Base-by-base conservation (phyloP, 1,284 basidiomycete species). In the Heterobasidion irregulare region DNA sequence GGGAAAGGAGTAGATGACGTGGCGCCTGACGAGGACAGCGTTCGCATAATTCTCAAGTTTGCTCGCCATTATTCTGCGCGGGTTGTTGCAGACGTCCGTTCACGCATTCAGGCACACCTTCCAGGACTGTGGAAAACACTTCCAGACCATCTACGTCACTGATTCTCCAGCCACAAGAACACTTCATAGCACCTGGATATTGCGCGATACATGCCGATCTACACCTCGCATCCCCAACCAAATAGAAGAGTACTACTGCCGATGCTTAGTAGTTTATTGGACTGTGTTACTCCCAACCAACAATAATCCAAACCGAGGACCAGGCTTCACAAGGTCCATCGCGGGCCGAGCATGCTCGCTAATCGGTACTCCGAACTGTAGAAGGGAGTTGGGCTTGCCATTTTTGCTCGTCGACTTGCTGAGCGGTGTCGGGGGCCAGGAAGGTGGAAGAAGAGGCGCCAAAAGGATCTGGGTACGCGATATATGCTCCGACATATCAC, bases 111-210 rank as follows among this genome's bases (percentile, higher is more conserved):
- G 59, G 70, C 68, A 46, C 75, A 78, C 65, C 68, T 82, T 51
- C 86, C 84, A 4, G 70, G 78, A 50, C 59, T 86, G 34, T 88
- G 82, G 77, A 62, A 66, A 19, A 65, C 56, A 15, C 64, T 83
- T 41, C 64, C 61, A 16, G 10, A 33, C 16, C 53, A 58, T n/a
- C 51, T 59, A 8, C 46, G 47, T n/a, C 32, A 32, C 8, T 47
- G 46, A 44, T 26, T 26, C 26, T 26, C 26, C 26, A 26, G 26
- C 26, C 26, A 26, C 26, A 26, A 26, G 26, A 26, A 41, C 38
- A 41, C n/a, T 41, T 12, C 38, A 41, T 41, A 41, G n/a, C 10
- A 12, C 38, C 38, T 15, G n/a, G 12, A 12, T 7, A 45, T 45
- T 18, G 44, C n/a, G 44, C 47, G 47, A 49, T 15, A 33, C 16